Base-by-base conservation (phyloP, 805 yeast genomes). In the Spathaspora passalidarum region DNA sequence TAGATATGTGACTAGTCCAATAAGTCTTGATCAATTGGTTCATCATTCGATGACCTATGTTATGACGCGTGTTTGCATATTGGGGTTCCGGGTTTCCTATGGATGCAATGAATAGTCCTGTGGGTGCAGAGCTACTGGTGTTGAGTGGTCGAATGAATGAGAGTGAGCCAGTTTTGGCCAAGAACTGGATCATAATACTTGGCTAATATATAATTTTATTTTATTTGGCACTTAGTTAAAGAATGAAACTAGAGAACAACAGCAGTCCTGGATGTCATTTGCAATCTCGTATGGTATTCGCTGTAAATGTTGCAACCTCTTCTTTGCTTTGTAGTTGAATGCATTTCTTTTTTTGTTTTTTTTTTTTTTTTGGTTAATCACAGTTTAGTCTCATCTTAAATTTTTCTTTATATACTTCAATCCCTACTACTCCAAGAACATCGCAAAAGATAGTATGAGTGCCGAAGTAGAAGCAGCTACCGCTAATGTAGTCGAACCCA, bases 31-130 rank as follows among this genome's bases (percentile, higher is more conserved):
- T 56, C 21, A 69, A 45, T 52, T 58, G 53, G 48, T 68, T 62
- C 29, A 82, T 69, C 32, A 82, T 64, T 41, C 73, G 59, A 50
- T 86, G 87, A 1, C 96, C 97, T 0, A 83, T 88, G 48, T 84
- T 88, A 58, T 89, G 97, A 29, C 96, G 69, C 0, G 96, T 86
- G 5, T 72, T 70, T 6, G 65, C 63, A 54, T 76, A 87, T 41
- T 71, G 63, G 0, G 80, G 74, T 45, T 82, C 87, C 0, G 96
- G 96, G 56, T 89, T 89, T 0, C 96, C 96, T 2, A 89, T 65
- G 0, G 88, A 81, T 2, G 81, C 76, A 4, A 70, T 61, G 20
- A 50, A 44, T 11, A 48, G 26, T 8, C 40, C 38, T 29, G 40
- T 32, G 16, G 17, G 10, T 29, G 34, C 14, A 13, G 17, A n/a